Evolutionary conservation across 140 eudicot species (phyloP).

Genomic region (Ambrosia hybrid): DNA sequence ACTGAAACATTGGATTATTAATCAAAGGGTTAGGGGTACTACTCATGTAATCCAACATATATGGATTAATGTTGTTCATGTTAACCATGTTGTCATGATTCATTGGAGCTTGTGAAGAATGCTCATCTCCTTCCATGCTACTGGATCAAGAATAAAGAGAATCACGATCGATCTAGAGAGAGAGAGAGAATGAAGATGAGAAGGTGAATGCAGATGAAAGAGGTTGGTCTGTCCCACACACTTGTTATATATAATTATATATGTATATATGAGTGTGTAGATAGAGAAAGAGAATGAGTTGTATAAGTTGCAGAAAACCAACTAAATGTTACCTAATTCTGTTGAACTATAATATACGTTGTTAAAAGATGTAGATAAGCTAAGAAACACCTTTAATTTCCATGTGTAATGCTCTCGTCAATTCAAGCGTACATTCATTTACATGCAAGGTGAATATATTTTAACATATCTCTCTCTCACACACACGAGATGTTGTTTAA

Average conservation of each 20-base stretch:
- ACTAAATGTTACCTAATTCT: slow-evolving; percentile 61
- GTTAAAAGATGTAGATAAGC: slow-evolving; percentile 43
- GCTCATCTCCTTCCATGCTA: slow-evolving; percentile 64
- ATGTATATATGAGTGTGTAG: not conserved
- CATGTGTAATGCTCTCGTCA: slow-evolving; percentile 38
- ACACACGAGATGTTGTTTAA: slow-evolving; percentile 32
- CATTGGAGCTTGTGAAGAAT: slow-evolving; percentile 30
- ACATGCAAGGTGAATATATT: slow-evolving; percentile 23
- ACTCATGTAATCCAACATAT: slow-evolving; percentile 27
- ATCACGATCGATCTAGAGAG: not conserved
- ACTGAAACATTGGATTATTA: slow-evolving; percentile 25
- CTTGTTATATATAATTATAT: slow-evolving; percentile 24
- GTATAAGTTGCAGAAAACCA: slow-evolving; percentile 44
- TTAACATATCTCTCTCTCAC: slow-evolving; percentile 10
- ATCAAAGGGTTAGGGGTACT: slow-evolving; percentile 22
- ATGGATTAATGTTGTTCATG: slow-evolving; percentile 35
- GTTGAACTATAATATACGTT: slow-evolving; percentile 62
- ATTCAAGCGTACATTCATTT: slow-evolving; percentile 11
- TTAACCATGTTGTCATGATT: slow-evolving; percentile 23
- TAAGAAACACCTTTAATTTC: slow-evolving; percentile 19
- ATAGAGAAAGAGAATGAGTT: slow-evolving; percentile 29
- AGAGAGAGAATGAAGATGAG: not conserved
- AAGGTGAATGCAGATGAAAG: slow-evolving; percentile 35
- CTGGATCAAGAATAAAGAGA: not conserved
- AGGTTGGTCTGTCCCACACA: slow-evolving; percentile 50